Percentiles rank a stretch among this genome's conserved stretches.
Conservation (phyloP, 1,284 basidiomycete genomes). For the Sporisorium reilianum region DNA sequence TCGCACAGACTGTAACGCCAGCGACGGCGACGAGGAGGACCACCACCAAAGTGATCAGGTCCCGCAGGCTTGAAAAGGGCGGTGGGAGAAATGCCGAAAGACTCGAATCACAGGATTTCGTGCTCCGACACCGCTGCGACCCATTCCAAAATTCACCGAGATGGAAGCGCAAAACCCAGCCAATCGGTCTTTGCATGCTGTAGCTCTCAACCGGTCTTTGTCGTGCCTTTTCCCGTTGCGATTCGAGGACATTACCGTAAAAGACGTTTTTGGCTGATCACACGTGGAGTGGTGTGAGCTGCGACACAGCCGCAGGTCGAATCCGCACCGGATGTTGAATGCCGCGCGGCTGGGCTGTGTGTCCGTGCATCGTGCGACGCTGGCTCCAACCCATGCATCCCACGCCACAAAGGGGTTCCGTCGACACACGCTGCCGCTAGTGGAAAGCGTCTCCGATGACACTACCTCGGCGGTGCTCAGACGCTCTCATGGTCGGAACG, state of each 20-base stretch:
- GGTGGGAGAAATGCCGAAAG: neutral
- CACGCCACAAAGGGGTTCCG: neutral
- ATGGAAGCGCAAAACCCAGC: neutral
- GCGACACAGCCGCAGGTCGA: neutral
- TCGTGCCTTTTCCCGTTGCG: neutral
- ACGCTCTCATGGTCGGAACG: no score
- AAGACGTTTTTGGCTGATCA: neutral
- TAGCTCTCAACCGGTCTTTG: neutral
- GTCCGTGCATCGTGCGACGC: neutral
- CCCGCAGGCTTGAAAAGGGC: no score
- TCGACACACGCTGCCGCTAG: neutral
- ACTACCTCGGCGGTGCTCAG: neutral
- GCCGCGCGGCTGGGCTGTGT: neutral
- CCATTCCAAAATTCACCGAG: neutral
- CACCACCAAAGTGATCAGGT: no score
- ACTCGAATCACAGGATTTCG: neutral
- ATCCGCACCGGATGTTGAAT: conserved; percentile 2
- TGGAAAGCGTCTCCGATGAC: neutral
- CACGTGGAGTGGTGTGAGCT: neutral
- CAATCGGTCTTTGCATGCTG: conserved; percentile 1
- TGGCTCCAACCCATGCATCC: neutral
- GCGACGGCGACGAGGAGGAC: neutral
- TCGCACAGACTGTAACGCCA: neutral
- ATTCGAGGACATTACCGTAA: neutral
- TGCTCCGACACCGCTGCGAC: neutral